Conservation (phyloP, 352 stramenopile genomes). For the Pythium brachiatum region DNA sequence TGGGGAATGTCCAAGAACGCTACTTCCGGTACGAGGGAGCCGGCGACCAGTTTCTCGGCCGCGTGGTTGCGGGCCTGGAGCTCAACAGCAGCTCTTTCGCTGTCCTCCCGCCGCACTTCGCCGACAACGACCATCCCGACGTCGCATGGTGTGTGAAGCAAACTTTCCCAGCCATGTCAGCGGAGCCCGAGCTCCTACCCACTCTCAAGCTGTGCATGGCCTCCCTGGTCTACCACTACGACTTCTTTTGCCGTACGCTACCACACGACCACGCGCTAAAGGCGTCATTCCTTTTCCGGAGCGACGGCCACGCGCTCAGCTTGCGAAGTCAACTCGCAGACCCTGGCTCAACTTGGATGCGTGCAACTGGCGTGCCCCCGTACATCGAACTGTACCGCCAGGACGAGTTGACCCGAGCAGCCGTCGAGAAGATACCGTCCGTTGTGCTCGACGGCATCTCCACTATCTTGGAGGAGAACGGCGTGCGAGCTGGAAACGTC, state of each 20-base stretch:
- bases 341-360: not conserved
- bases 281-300: too few relatives aligned
- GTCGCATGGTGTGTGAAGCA: not conserved
- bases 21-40: slow-evolving; percentile 4
- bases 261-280: not conserved
- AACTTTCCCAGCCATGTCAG: not conserved
- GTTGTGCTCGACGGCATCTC: not conserved
- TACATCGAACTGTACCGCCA: not conserved
- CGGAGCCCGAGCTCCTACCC: not conserved
- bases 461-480: slow-evolving; percentile 2
- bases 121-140: not conserved
- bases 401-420: not conserved
- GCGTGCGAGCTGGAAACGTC: not conserved
- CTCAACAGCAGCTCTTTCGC: not conserved
- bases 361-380: not conserved
- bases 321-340: not conserved
- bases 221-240: not conserved
- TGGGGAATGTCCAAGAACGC: slow-evolving; percentile 1
- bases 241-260: not conserved
- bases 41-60: slow-evolving; percentile 6
- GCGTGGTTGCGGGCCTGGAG: slow-evolving; percentile 1
- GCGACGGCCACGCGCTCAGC: too few relatives aligned
- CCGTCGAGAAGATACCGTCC: not conserved
- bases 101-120: not conserved
- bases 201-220: slow-evolving; percentile 1